These are phyloP conservation scores for Zostera marina DNA, from an alignment of 116 monocot genomes.

Conservation along the genomic window DNA sequence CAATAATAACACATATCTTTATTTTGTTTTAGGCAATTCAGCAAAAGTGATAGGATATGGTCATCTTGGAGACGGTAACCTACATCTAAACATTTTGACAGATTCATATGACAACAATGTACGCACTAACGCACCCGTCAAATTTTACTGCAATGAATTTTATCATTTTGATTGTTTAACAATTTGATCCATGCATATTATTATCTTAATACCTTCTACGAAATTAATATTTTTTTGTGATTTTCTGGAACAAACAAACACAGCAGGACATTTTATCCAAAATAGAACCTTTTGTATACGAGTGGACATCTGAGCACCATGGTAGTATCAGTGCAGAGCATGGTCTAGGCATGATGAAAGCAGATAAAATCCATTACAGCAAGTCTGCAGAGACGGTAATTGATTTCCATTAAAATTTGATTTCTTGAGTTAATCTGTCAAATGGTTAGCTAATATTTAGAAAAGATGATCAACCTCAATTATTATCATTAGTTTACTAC, in stretches of 20 bases:
- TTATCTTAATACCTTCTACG: neutral
- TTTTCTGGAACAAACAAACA: neutral
- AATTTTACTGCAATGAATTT: too few species aligned
- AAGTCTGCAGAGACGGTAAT: conserved; percentile 71
- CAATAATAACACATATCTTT: neutral
- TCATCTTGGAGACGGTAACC: conserved; percentile 94
- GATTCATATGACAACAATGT: conserved; percentile 59
- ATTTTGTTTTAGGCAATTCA: conserved; percentile 28
- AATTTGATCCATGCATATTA: too few species aligned
- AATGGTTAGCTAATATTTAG: too few species aligned
- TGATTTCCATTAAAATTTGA: conserved; percentile 1
- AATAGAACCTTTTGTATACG: conserved; percentile 95
- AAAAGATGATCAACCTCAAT: too few species aligned
- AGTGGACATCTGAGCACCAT: conserved; percentile 73
- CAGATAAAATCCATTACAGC: conserved; percentile 94
- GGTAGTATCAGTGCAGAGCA: conserved; percentile 99
- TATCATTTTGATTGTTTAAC: too few species aligned
- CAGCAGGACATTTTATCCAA: conserved; percentile 41
- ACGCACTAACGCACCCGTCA: too few species aligned
- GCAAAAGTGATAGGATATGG: conserved; percentile 83
- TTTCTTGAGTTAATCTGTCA: neutral
- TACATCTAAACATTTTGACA: conserved; percentile 76
- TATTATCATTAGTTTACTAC: too few species aligned
- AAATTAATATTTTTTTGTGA: neutral
- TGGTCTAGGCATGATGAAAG: conserved; percentile 96